Evolutionary conservation across 1,139 yeast species (phyloP), one percentile per base, ranked within the genome.

Genomic region (Hansenula anomala): DNA sequence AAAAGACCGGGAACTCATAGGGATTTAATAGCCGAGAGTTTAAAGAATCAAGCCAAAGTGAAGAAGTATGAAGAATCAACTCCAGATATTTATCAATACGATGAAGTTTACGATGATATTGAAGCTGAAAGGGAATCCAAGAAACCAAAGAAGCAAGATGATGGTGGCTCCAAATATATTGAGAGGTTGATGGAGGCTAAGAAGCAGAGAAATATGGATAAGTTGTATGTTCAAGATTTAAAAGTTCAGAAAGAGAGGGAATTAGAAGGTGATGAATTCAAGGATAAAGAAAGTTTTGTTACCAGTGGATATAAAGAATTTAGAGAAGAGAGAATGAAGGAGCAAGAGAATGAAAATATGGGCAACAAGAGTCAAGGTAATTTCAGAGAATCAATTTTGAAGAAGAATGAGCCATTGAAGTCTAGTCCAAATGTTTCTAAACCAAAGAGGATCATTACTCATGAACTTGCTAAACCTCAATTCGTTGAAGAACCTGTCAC

Each of bases 251-350:
- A 47, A 22, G 66, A 62, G 37, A 42, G 66, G 14, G 64, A 58
- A 20, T 10, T 42, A n/a, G 65, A 59, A 37, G 61, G 61, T 1
- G 69, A 68, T 28, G 58, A 59, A 36, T 63, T 51, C 38, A 60
- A 58, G 8, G 69, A 58, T 22, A 67, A 64, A 44, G 75, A 71
- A 36, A 61, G 52, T 34, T 71, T 71, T 52, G 69, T 69, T 6
- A 67, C 77, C 0, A 43, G 61, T 1, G 67, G 70, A 0, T 73
- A 72, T 44, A 60, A 63, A 43, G 48, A 55, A 31, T 63, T 62
- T 38, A 64, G 60, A 42, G 60, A 60, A 18, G 43, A 40, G 8
- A 15, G 42, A 28, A 17, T 16, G 13, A 24, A 28, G n/a, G 33
- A 30, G 6, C 19, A 17, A 10, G 26, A 33, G 14, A 31, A 29